A percentile compares a stretch with the other conserved stretches of the same genome.
These are phyloP conservation scores for Chalaropsis thielavioides DNA, from an alignment of 2,329 filamentous ascomycete genomes.

Conservation along the genomic window DNA sequence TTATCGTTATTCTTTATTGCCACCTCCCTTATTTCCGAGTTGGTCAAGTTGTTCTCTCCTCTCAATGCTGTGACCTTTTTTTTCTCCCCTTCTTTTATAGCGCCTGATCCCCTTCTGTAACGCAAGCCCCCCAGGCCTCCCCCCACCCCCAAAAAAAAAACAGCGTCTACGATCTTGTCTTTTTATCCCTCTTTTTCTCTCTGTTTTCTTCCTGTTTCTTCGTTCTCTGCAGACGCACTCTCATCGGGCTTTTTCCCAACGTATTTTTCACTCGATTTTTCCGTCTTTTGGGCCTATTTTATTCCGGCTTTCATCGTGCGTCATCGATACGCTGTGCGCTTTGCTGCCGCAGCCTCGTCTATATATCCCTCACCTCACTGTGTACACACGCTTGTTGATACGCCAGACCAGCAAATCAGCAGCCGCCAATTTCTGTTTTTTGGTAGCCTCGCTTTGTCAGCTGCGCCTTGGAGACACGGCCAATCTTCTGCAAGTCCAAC, in stretches of 20 bases:
- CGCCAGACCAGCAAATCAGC: constrained; percentile 2
- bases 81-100: neutral
- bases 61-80: neutral
- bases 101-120: constrained; percentile 5
- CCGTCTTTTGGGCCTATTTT: neutral
- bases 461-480: neutral
- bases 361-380: neutral
- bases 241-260: neutral
- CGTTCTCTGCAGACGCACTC: neutral
- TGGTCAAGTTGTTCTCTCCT: neutral
- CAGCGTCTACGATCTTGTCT: neutral
- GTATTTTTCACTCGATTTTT: neutral
- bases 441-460: constrained; percentile 2
- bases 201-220: neutral
- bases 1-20: neutral
- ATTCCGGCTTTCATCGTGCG: neutral
- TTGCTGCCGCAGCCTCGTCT: constrained; percentile 1
- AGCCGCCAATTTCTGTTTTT: neutral
- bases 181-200: neutral
- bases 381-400: neutral
- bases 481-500: neutral
- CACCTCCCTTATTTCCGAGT: neutral
- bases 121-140: neutral
- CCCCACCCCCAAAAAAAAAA: neutral
- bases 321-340: neutral